Evolutionary conservation across 768 basidiomycete genomes (phyloP), one percentile per base, ranked within the genome.

Genomic region (Galerina sulciceps): DNA sequence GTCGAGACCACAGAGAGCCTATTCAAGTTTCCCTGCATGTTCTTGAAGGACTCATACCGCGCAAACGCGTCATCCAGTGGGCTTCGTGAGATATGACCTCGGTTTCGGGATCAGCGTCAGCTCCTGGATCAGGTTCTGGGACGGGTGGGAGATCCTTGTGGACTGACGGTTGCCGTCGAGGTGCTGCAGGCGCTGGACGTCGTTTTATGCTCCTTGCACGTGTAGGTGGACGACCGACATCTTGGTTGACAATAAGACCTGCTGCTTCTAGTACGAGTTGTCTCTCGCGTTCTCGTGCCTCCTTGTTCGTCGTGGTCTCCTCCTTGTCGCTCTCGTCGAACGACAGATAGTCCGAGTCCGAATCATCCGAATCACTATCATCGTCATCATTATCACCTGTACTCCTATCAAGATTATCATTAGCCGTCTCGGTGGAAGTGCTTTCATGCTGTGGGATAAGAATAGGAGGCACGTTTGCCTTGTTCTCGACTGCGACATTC

Each of bases 191-290:
- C 3, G 84, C 76, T 44, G 81, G 79, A n/a, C 82, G 78, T 37
- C 79, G 76, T 60, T 69, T 78, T 23, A 75, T 62, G 53, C 60
- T 58, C 51, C 61, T 47, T 20, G 75, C 69, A 11, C 79, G 72
- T 6, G 70, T 67, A 2, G 81, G 86, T 1, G 80, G 85, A 2
- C 82, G 78, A 42, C 79, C 79, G 14, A 81, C 79, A 57, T 87
- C 85, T 37, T 82, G 74, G 62, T 88, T 86, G 45, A 96, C 81
- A 55, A 93, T 86, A 22, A 97, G 76, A 2, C 96, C 96, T 0
- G 94, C 94, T 0, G 93, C 91, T 68, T 93, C 87, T n/a, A 98
- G 76, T 6, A 97, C 93, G 17, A 89, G 82, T 63, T 86, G 86
- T 18, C 93, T 80, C 68, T 96, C 94, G 15, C 82, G 74, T 56